Conservation (phyloP, 192 early-diverging fungal species). For the Dissophora globulifera region DNA sequence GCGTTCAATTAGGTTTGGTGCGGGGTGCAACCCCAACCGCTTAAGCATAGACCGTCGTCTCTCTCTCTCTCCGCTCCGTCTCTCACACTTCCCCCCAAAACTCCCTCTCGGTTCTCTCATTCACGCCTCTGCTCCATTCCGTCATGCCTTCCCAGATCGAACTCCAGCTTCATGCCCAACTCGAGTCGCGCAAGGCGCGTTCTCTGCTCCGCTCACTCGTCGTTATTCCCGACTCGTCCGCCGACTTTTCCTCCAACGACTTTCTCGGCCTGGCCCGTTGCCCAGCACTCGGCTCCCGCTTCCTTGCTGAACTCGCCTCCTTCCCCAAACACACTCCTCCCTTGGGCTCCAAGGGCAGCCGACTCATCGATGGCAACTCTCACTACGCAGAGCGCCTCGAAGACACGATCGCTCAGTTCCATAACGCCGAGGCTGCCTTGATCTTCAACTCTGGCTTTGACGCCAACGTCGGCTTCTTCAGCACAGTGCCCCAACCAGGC, state of each 20-base stretch:
- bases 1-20: background rate
- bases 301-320: conserved; percentile 53
- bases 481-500: conserved; percentile 69
- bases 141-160: conserved; percentile 32
- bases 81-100: background rate
- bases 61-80: background rate
- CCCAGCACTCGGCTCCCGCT: conserved; percentile 56
- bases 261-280: conserved; percentile 77
- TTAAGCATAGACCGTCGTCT: background rate
- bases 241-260: conserved; percentile 88
- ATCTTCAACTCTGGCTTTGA: conserved; percentile 91
- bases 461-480: conserved; percentile 80
- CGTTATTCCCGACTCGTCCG: conserved; percentile 48
- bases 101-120: background rate
- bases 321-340: conserved; percentile 51
- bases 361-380: conserved; percentile 81
- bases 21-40: no score
- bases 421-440: conserved; percentile 66
- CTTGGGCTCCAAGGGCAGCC: conserved; percentile 82
- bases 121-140: no score
- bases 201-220: conserved; percentile 57
- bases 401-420: conserved; percentile 67
- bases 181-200: conserved; percentile 44
- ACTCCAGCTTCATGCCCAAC: conserved; percentile 44
- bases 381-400: conserved; percentile 71